Conservation (phyloP, 148 eudicot species). For the Vaccinium darrowii region DNA sequence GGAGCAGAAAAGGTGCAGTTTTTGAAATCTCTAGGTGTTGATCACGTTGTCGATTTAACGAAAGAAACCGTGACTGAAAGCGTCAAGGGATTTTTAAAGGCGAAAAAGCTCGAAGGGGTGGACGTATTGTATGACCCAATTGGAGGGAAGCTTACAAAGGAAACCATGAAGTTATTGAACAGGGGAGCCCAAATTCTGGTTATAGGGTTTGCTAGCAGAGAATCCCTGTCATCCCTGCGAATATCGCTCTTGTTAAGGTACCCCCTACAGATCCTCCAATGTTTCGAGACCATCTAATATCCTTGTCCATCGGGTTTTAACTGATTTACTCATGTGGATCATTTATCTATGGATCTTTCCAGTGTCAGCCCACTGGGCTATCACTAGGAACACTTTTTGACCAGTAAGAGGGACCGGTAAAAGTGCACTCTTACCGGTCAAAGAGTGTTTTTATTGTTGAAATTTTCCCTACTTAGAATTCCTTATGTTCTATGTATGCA, state of each 20-base stretch:
- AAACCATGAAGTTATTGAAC: conserved; percentile 67
- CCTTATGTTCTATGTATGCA: conserved; percentile 21
- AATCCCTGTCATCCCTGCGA: conserved; percentile 86
- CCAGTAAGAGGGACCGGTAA: no score
- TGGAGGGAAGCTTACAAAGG: conserved; percentile 93
- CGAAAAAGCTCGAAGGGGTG: conserved; percentile 80
- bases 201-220: conserved; percentile 97
- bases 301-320: neutral
- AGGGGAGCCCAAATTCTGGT: conserved; percentile 97
- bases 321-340: neutral
- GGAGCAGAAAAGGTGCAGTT: conserved; percentile 82
- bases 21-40: conserved; percentile 76
- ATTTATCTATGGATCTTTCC: no score
- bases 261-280: neutral
- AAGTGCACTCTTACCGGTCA: no score
- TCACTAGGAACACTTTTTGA: no score
- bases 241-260: conserved; percentile 97
- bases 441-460: no score
- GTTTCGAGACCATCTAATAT: neutral
- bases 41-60: conserved; percentile 83
- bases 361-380: no score
- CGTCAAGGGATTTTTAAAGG: conserved; percentile 76
- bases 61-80: conserved; percentile 56
- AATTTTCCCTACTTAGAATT: no score
- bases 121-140: conserved; percentile 98